Conservation (phyloP, 2,329 filamentous ascomycete genomes). For the Diaporthe longicolla region DNA sequence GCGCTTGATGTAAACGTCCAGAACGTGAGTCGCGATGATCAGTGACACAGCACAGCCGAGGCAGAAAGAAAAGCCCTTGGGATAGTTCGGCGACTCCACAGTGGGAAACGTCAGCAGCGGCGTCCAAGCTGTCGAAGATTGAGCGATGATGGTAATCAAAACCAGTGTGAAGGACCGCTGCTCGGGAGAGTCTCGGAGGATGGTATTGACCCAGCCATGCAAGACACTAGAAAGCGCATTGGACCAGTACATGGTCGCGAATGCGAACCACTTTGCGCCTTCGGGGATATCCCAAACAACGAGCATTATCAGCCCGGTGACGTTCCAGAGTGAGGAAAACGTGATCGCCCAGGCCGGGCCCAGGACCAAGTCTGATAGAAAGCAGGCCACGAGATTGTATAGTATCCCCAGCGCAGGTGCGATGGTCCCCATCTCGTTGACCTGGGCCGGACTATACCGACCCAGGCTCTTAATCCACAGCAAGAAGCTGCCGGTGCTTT, state of each 20-base stretch:
- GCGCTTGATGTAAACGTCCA: conserved; percentile 24
- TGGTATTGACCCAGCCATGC: conserved; percentile 69
- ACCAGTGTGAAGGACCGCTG: conserved; percentile 65
- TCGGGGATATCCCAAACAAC: conserved; percentile 70
- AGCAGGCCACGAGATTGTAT: conserved; percentile 67
- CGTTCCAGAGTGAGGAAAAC: conserved; percentile 63
- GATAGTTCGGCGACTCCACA: conserved; percentile 58
- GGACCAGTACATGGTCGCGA: conserved; percentile 62
- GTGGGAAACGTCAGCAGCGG: conserved; percentile 65
- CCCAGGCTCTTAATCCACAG: conserved; percentile 72
- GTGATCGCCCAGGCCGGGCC: conserved; percentile 70
- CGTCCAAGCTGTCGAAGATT: conserved; percentile 70
- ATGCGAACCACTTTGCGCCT: conserved; percentile 67
- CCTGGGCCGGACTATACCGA: conserved; percentile 58
- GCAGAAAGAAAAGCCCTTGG: conserved; percentile 58
- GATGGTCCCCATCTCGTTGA: conserved; percentile 67
- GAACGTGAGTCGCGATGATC: conserved; percentile 15
- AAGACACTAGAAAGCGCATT: conserved; percentile 68
- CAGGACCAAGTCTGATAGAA: conserved; percentile 66
- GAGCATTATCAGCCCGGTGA: conserved; percentile 66
- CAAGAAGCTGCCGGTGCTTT: conserved; percentile 63
- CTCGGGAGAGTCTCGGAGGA: conserved; percentile 59
- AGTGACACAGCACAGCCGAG: conserved; percentile 45
- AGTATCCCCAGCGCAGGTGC: conserved; percentile 69
- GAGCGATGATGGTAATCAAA: conserved; percentile 65